phyloP scores from a whole-genome alignment of 176 grass and related monocot species.

The Zizania latifolia region DNA sequence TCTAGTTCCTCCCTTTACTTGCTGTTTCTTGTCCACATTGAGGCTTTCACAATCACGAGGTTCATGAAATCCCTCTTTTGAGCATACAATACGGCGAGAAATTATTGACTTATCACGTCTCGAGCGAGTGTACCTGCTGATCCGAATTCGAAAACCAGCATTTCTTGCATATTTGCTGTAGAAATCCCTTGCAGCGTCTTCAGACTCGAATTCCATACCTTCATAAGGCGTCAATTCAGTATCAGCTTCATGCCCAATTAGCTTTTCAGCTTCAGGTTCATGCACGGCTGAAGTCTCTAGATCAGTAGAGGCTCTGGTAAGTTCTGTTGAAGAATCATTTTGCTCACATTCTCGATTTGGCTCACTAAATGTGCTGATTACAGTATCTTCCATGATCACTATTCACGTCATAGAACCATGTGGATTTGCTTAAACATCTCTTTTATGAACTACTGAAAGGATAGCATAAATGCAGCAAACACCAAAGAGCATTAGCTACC shows the following conservation, averaged over 20 bases:
- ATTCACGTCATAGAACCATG: slow-evolving; percentile 1
- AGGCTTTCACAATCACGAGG: slow-evolving; percentile 35
- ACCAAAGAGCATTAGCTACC: neutral
- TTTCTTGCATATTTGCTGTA: slow-evolving; percentile 47
- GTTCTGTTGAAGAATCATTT: slow-evolving; percentile 7
- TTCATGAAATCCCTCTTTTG: slow-evolving; percentile 69
- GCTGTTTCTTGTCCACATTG: slow-evolving; percentile 34
- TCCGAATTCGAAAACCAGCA: slow-evolving; percentile 50
- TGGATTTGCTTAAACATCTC: neutral
- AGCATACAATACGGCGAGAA: slow-evolving; percentile 66
- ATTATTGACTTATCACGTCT: slow-evolving; percentile 68
- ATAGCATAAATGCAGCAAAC: neutral
- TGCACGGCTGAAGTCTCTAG: slow-evolving; percentile 17
- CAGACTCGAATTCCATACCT: slow-evolving; percentile 65
- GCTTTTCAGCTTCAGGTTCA: slow-evolving; percentile 18
- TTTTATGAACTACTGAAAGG: neutral
- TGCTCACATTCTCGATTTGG: slow-evolving; percentile 21
- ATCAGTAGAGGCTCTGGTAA: neutral
- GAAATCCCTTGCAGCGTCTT: slow-evolving; percentile 63
- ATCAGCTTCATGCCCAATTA: slow-evolving; percentile 40
- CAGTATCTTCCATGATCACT: slow-evolving; percentile 24
- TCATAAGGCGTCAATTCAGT: slow-evolving; percentile 49
- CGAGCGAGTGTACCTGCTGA: slow-evolving; percentile 57
- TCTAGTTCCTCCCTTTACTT: slow-evolving; percentile 43
- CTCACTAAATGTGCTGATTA: slow-evolving; percentile 8